Evolutionary conservation across 176 grass and related monocot genomes (phyloP), one percentile per base, ranked within the genome.

Genomic region (Thinopyrum elongatum): DNA sequence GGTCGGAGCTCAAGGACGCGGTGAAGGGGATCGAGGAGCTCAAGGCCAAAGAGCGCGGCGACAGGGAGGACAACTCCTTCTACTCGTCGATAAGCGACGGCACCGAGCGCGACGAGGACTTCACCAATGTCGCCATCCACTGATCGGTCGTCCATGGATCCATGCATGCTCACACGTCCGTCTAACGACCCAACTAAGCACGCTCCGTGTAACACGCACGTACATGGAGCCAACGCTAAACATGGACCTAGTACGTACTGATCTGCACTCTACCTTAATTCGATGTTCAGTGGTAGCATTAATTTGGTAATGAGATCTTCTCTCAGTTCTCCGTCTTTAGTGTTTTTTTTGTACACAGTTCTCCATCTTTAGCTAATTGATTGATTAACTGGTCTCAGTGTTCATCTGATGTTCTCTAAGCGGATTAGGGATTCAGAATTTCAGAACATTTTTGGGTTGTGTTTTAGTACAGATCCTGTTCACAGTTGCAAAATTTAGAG

Each of bases 1-100:
- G 97, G 63, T 94, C 83, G 77, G 97, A 96, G 82, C 70, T 96
- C 79, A 92, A 87, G 74, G 81, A 82, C 27, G 90, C 90, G 7
- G 65, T 91, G 19, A 88, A 92, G 21, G 73, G 58, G 60, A 99
- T 99, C 67, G 92, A 93, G 77, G 92, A 87, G 68, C 75, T 94
- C 71, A 93, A 65, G 78, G 88, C 17, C 3, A 76, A 58, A 41
- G 86, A 74, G 4, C 51, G 25, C 10, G 49, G 36, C 63, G 82
- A 88, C 9, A 51, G 15, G 2, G 44, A 76, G 73, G 77, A 91
- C 2, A 6, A 57, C 62, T 70, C 89, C 8, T 88, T 88, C 82
- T 91, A 88, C 85, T 85, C 85, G 29, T 88, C 82, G 3, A 2
- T 91, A 5, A 79, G 82, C 71, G 83, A 85, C n/a, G 83, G 83